Evolutionary conservation across 208 protist genomes (phyloP).

Genomic region (Trypanosoma avium): DNA sequence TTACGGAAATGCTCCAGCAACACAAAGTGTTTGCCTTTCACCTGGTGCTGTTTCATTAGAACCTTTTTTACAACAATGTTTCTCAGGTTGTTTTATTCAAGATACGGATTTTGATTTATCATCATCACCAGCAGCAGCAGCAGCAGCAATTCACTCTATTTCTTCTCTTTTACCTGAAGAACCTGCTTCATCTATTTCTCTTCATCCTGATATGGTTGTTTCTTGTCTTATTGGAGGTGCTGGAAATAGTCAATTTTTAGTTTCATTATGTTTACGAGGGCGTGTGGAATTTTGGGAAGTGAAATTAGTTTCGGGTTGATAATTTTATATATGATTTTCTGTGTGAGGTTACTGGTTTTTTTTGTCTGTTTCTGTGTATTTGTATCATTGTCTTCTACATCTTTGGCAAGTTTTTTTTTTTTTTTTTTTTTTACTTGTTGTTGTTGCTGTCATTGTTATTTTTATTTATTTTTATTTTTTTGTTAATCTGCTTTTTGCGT

Average conservation of each 20-base stretch:
- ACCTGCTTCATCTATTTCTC: slow-evolving; percentile 38
- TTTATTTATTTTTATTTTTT: neutral
- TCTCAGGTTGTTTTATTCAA: slow-evolving; percentile 1
- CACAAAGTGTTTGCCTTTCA: neutral
- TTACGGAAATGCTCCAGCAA: slow-evolving; percentile 11
- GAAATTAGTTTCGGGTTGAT: neutral
- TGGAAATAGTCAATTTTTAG: slow-evolving; percentile 72
- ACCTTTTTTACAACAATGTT: slow-evolving; percentile 11
- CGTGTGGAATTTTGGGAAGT: slow-evolving; percentile 77
- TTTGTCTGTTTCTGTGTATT: slow-evolving; percentile 20
- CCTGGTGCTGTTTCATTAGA: neutral
- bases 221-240: slow-evolving; percentile 47
- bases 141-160: no score
- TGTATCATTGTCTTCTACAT: slow-evolving; percentile 15
- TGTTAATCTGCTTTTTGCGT: neutral
- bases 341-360: neutral
- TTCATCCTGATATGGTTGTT: slow-evolving; percentile 57
- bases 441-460: neutral
- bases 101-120: no score
- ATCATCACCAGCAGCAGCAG: no score
- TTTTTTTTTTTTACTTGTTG: neutral
- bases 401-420: slow-evolving; percentile 6
- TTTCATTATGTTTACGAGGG: slow-evolving; percentile 68
- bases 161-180: slow-evolving; percentile 31
- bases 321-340: slow-evolving; percentile 4